Base-by-base conservation (phyloP, 768 basidiomycete genomes). In the Tephrocybe sp. region DNA sequence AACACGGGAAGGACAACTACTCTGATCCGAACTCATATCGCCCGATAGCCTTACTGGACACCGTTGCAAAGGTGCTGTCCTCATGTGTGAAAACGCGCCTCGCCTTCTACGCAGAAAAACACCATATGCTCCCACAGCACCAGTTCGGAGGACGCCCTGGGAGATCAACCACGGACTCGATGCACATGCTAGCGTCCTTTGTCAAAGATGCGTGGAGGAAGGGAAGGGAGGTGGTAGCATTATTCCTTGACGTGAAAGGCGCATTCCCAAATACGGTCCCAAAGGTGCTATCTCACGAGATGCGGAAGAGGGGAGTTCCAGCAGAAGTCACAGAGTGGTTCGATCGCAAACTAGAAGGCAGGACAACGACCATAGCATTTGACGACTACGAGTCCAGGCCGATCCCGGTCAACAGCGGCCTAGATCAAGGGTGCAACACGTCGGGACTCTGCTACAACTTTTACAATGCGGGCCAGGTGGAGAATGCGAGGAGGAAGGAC, bases 181-280 rank as follows among this genome's bases (percentile, higher is more conserved):
- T 69, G 1, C 57, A 66, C 42, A 34, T 64, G 1, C 36, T 72
- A 0, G 60, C 65, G 8, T 50, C 64, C 0, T 64, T 55, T 6
- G 57, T 75, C 15, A 64, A 71, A 37, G 64, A 69, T 12, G 68
- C 70, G 0, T 74, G 72, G 73, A 27, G 65, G 1, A 51, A 46
- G 15, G 24, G 49, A 0, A 46, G 63, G 16, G 71, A 69, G 0
- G 69, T 56, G 0, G 59, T 64, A 0, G 55, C 56, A 0, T 54
- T 74, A 0, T 69, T 65, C 43, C 56, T 73, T 0, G 70, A 75
- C 53, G 68, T 73, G 0, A 61, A 73, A 49, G 70, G 64, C 0
- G 71, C 70, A 0, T 75, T 72, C 45, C 72, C 66, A 0, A 71
- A 63, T 45, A 62, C 58, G 0, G 62, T 56, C 0, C 53, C 57